phyloP scores from a whole-genome alignment of 2,329 filamentous ascomycete species.

The Amauroascus niger region DNA sequence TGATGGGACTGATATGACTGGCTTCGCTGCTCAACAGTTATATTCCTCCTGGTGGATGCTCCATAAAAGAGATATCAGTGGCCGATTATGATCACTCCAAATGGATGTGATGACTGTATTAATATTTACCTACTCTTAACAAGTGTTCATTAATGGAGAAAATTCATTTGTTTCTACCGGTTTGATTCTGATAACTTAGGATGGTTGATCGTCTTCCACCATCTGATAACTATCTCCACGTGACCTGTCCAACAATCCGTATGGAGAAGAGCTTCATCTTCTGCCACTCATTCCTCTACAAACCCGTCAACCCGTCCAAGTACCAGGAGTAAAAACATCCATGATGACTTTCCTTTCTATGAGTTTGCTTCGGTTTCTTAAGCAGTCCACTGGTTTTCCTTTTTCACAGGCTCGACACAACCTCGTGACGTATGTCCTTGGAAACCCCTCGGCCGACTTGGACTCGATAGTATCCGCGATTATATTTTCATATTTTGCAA shows the following conservation, averaged over 20 bases:
- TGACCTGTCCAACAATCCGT: not conserved
- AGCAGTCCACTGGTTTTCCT: slow-evolving; percentile 25
- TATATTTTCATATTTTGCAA: slow-evolving; percentile 50
- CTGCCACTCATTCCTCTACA: too few species aligned
- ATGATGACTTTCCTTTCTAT: not conserved
- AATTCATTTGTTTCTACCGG: not conserved
- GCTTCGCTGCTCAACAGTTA: not conserved
- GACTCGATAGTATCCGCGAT: slow-evolving; percentile 55
- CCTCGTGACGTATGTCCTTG: slow-evolving; percentile 33
- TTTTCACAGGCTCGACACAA: slow-evolving; percentile 17
- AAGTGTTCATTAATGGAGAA: not conserved
- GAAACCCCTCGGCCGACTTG: slow-evolving; percentile 45
- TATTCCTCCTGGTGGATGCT: not conserved
- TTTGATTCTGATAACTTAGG: not conserved
- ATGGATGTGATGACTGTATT: not conserved
- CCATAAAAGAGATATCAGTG: not conserved
- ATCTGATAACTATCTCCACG: not conserved
- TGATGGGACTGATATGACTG: not conserved
- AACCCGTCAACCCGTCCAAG: not conserved
- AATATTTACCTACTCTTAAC: not conserved
- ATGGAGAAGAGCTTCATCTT: too few species aligned
- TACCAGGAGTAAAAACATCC: not conserved
- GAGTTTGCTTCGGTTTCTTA: slow-evolving; percentile 32
- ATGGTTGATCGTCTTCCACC: not conserved
- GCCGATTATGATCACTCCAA: not conserved